Evolutionary conservation across 2,329 filamentous ascomycete species (phyloP).

Genomic region (Diaporthe citriasiana): DNA sequence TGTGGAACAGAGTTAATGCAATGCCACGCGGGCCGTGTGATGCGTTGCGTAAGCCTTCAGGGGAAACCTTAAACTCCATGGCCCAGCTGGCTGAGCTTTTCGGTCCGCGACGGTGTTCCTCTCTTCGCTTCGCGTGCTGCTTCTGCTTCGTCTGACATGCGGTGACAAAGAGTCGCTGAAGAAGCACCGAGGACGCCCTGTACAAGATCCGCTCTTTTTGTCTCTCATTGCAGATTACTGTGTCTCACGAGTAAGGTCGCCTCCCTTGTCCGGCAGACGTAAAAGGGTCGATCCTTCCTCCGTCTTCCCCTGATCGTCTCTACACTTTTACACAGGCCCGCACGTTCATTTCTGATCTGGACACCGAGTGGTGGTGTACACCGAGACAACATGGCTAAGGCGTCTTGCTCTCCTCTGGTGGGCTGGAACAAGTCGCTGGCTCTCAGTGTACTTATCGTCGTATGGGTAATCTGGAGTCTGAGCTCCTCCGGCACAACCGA

Average conservation of each 20-base stretch:
- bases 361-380: background rate
- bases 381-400: constrained; percentile 29
- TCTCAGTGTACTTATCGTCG: constrained; percentile 30
- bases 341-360: background rate
- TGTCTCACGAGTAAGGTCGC: constrained; percentile 19
- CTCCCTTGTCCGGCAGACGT: constrained; percentile 19
- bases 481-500: constrained; percentile 9
- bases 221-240: constrained; percentile 18
- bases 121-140: background rate
- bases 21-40: background rate
- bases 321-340: background rate
- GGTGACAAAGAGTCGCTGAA: background rate
- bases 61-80: background rate
- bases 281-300: background rate
- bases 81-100: background rate
- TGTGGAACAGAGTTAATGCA: background rate
- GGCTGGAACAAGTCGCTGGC: constrained; percentile 38
- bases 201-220: constrained; percentile 11
- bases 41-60: constrained; percentile 25
- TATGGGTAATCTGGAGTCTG: constrained; percentile 39
- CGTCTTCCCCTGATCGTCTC: background rate
- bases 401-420: constrained; percentile 20
- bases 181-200: background rate
- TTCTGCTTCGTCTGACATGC: background rate
- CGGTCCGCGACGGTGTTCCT: background rate